Evolutionary conservation across 2,329 filamentous ascomycete species (phyloP).

Genomic region (Alternaria sp.): DNA sequence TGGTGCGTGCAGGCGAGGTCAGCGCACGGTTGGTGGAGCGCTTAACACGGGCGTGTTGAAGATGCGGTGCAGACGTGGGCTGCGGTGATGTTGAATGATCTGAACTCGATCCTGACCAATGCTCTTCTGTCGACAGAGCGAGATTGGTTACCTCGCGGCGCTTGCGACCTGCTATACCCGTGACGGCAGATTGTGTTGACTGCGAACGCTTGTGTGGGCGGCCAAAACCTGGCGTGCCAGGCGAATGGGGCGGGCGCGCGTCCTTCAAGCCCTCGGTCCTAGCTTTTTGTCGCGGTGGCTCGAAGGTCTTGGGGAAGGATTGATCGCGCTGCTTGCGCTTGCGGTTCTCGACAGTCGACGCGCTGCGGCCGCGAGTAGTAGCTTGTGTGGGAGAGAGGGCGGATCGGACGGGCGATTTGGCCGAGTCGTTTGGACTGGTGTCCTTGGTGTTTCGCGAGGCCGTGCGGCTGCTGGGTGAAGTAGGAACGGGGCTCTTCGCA

Average conservation of each 20-base stretch:
- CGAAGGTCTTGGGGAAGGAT: constrained; percentile 40
- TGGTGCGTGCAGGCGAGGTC: constrained; percentile 60
- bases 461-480: constrained; percentile 45
- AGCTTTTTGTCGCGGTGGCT: constrained; percentile 49
- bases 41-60: constrained; percentile 59
- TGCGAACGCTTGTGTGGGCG: constrained; percentile 48
- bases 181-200: constrained; percentile 45
- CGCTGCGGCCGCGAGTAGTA: constrained; percentile 44
- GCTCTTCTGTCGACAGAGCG: constrained; percentile 38
- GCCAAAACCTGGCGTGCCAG: constrained; percentile 41
- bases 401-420: constrained; percentile 34
- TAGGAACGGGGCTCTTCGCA: constrained; percentile 41
- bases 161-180: constrained; percentile 39
- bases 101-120: constrained; percentile 47
- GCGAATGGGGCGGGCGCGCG: constrained; percentile 42
- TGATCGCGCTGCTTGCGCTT: constrained; percentile 51
- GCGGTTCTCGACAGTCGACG: constrained; percentile 46
- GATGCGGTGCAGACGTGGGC: constrained; percentile 33
- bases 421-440: constrained; percentile 39
- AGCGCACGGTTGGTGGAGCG: constrained; percentile 67
- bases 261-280: constrained; percentile 46
- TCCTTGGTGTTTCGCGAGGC: constrained; percentile 44
- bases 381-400: constrained; percentile 35
- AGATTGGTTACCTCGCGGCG: constrained; percentile 43
- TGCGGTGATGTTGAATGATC: constrained; percentile 47